Conservation (phyloP, 805 yeast genomes). For the Spathaspora arborariae region DNA sequence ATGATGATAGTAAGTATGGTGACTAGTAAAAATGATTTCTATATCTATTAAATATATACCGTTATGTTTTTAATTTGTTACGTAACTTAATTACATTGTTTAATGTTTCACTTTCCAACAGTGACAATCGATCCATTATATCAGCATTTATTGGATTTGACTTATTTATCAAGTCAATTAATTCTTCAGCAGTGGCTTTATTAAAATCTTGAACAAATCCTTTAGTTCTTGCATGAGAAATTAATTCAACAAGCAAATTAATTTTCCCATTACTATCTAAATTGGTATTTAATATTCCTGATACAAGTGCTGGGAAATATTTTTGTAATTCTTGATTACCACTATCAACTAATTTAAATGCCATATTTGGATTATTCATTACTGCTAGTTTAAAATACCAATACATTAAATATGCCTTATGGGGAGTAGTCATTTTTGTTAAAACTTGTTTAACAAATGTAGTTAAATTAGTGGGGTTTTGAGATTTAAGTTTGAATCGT, state of each 20-base stretch:
- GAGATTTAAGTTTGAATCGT: slow-evolving; percentile 9
- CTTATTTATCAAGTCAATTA: not conserved
- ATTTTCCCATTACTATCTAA: not conserved
- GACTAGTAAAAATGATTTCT: not conserved
- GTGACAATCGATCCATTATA: not conserved
- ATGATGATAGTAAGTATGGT: not conserved
- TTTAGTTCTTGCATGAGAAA: not conserved
- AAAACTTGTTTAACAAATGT: not conserved
- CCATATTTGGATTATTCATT: slow-evolving; percentile 21
- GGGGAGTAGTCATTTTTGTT: not conserved
- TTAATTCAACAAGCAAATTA: not conserved
- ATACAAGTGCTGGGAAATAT: not conserved
- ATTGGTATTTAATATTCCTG: not conserved
- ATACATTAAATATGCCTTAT: not conserved
- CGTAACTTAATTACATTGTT: not conserved
- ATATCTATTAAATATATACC: not conserved
- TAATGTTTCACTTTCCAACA: not conserved
- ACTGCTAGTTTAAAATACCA: slow-evolving; percentile 23
- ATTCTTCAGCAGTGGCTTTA: not conserved
- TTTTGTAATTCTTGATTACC: not conserved
- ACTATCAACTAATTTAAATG: slow-evolving; percentile 13
- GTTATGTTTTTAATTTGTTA: not conserved
- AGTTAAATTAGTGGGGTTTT: not conserved
- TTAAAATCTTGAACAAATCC: not conserved
- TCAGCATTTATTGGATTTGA: not conserved